Base-by-base conservation (phyloP, 352 stramenopile species). In the Saprolegnia diclina region DNA sequence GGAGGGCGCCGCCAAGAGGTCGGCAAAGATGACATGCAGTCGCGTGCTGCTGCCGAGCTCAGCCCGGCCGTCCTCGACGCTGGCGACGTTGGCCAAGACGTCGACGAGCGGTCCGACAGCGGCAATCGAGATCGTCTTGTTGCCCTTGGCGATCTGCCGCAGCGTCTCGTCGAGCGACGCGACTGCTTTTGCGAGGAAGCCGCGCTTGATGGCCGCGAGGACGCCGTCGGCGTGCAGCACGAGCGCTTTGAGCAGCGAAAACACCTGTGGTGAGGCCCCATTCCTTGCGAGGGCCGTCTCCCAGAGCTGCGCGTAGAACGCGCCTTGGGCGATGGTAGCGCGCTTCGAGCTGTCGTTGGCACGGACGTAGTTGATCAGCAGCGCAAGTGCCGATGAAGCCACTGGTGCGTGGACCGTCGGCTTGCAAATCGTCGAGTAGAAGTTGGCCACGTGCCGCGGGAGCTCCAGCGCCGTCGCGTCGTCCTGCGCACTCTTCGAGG, bases 1-100 rank as follows among this genome's bases (percentile, higher is more conserved):
- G 10, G 7, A 1, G 6, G 57, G 37, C 18, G 16, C 19, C 6
- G 40, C 57, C 10, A 66, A 37, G 6, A 66, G 29, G 26, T 66
- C 57, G 14, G 14, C 32, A 18, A 66, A 35, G 14, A 66, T 22
- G 16, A 54, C 57, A n/a, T 55, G 37, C 13, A 66, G 38, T 16
- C 16, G n/a, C 5, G 9, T 42, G 22, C 29, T 40, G 21, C 9
- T 21, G 44, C 57, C 48, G 18, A 66, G 29, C 22, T 66, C 57
- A 4, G 38, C 9, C 1, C 57, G 57, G 11, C 57, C 57, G 26
- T 66, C 57, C 4, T 21, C 35, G 14, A 42, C 38, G 38, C 21
- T 42, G 1, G 57, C n/a, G n/a, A 66, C 26, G 44, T 66, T 66
- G 29, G 29, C 57, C 5, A 66, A 16, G 9, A 66, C 57, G 16